phyloP scores from a whole-genome alignment of 179 eudicot genomes.

The Actinidia chinensis region DNA sequence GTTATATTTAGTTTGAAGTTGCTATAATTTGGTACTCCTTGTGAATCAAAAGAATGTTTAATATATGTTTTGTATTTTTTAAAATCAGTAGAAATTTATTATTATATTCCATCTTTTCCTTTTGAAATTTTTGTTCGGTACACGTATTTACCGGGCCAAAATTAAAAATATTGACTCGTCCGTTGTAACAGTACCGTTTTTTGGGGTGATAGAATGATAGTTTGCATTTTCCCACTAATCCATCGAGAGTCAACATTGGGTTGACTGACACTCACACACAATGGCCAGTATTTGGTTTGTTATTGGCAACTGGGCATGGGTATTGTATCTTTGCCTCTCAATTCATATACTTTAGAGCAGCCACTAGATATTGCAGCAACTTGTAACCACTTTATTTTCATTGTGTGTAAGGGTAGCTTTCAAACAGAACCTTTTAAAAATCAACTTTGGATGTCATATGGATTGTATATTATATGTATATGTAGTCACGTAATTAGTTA shows the following conservation, averaged over 20 bases:
- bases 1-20: too few species aligned
- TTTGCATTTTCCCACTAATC: neutral
- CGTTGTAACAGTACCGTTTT: too few species aligned
- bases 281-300: neutral
- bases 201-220: too few species aligned
- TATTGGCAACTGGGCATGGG: neutral
- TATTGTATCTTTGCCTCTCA: conserved; percentile 14
- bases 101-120: too few species aligned
- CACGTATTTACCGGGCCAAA: too few species aligned
- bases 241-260: conserved; percentile 6
- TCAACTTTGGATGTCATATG: neutral
- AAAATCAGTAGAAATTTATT: too few species aligned
- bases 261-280: neutral
- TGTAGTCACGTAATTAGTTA: neutral
- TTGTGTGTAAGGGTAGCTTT: neutral
- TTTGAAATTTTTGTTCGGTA: too few species aligned
- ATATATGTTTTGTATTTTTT: too few species aligned
- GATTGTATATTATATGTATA: neutral
- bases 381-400: conserved; percentile 14
- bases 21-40: too few species aligned
- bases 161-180: too few species aligned
- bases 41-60: too few species aligned
- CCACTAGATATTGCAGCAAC: conserved; percentile 11
- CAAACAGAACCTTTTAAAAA: neutral
- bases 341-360: neutral